Percentiles rank a stretch among this genome's conserved stretches.
Evolutionary conservation across 2,329 filamentous ascomycete genomes (phyloP).

Genomic region (Aspergillus floridensis): DNA sequence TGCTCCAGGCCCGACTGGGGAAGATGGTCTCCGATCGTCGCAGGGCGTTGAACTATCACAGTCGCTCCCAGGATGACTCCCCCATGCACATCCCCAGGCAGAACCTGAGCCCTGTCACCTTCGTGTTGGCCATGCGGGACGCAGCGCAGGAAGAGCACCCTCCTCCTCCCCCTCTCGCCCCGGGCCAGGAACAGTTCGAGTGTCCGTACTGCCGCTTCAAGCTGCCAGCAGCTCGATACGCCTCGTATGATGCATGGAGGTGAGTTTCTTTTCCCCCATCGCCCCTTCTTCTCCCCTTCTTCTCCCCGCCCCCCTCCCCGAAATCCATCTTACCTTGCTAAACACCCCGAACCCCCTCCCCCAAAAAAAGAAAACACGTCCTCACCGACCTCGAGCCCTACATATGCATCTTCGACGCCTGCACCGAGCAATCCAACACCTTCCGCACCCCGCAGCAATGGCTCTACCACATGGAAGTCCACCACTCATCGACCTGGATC

Average conservation of each 20-base stretch:
- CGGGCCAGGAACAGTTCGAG: not conserved
- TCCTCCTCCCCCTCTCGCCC: not conserved
- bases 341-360: not conserved
- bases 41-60: not conserved
- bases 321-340: not conserved
- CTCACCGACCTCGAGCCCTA: not conserved
- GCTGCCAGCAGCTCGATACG: not conserved
- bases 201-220: not conserved
- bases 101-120: not conserved
- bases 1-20: not conserved
- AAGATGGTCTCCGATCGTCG: not conserved
- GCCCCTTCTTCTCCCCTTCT: not conserved
- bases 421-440: not conserved
- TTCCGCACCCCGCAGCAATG: not conserved
- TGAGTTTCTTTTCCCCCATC: not conserved
- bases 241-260: not conserved
- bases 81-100: not conserved
- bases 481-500: not conserved
- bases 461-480: not conserved
- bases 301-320: not conserved
- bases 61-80: not conserved
- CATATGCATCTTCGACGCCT: not conserved
- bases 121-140: not conserved
- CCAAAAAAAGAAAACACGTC: not conserved
- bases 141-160: not conserved